Evolutionary conservation across 202 grass and related monocot genomes (phyloP).

Genomic region (Dendrocalamus latiflorus): DNA sequence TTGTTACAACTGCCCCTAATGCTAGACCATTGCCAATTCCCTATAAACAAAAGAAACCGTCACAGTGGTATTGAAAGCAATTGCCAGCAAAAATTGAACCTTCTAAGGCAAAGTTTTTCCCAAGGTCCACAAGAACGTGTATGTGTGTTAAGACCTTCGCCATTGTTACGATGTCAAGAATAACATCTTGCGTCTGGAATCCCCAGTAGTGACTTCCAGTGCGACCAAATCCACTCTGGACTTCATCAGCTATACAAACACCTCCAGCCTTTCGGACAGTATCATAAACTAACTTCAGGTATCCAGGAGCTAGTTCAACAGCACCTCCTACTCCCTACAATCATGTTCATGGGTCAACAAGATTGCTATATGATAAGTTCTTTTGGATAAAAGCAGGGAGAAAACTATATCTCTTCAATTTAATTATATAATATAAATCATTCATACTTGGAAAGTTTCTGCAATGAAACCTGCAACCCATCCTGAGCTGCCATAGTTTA

Average conservation of each 20-base stretch:
- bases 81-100: neutral
- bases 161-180: no score
- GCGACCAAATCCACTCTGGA: no score
- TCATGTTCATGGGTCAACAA: no score
- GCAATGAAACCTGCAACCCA: conserved; percentile 93
- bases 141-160: neutral
- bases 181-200: no score
- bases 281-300: no score
- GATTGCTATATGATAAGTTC: no score
- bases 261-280: no score
- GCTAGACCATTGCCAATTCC: conserved; percentile 95
- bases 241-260: no score
- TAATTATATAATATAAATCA: neutral
- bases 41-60: conserved; percentile 26
- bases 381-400: no score
- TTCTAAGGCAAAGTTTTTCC: neutral
- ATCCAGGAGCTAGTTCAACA: no score
- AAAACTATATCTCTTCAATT: neutral
- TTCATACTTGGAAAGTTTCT: conserved; percentile 89
- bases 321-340: no score
- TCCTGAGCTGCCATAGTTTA: conserved; percentile 74
- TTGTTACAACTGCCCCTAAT: conserved; percentile 88
- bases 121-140: neutral
- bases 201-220: no score
- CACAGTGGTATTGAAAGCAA: neutral